Percentiles rank a stretch among this genome's conserved stretches.
Conservation (phyloP, 495 filamentous ascomycete genomes). For the Aspergillus bertholletiae region DNA sequence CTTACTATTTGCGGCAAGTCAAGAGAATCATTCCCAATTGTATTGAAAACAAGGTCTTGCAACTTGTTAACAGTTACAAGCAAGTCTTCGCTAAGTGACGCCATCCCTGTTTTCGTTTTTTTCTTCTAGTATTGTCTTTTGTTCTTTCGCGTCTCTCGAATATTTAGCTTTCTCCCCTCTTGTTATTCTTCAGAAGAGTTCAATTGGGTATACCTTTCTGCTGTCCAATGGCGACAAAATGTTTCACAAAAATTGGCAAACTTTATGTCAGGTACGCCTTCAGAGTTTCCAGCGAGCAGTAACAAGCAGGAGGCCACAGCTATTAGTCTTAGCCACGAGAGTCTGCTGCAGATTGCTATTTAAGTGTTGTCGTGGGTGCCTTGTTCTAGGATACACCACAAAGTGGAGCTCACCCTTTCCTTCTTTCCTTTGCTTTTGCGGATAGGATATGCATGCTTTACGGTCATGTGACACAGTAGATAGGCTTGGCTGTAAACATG, state of each 20-base stretch:
- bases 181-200: background rate
- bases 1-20: constrained; percentile 97
- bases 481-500: no score
- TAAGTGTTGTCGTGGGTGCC: background rate
- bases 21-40: constrained; percentile 96
- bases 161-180: background rate
- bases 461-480: background rate
- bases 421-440: background rate
- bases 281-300: background rate
- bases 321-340: background rate
- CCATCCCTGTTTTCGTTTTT: constrained; percentile 55
- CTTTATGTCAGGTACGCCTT: background rate
- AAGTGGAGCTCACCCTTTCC: background rate
- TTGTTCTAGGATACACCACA: background rate
- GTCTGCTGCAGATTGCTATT: background rate
- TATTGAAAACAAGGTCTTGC: constrained; percentile 98
- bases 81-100: constrained; percentile 84
- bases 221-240: background rate
- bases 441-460: background rate
- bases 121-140: no score
- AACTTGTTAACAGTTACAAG: constrained; percentile 92
- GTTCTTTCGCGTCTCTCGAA: background rate
- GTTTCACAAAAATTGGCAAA: background rate
- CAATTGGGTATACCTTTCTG: background rate
- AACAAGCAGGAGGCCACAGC: background rate